Base-by-base conservation (phyloP, 495 filamentous ascomycete species). In the Geopyxis carbonaria region DNA sequence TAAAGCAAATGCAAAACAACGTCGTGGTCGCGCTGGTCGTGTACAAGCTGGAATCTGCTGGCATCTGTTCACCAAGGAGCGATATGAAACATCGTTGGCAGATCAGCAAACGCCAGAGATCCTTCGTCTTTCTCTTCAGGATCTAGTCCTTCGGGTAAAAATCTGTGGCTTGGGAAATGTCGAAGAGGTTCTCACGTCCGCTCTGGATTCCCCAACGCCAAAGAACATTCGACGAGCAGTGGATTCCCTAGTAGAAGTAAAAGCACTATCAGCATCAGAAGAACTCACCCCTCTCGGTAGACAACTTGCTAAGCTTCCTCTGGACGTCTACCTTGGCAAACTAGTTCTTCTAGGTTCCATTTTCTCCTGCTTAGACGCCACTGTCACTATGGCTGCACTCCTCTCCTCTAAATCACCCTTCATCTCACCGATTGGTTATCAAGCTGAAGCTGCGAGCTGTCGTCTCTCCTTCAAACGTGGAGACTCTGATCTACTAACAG, bases 31-130 rank as follows among this genome's bases (percentile, higher is more conserved):
- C 68, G 89, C 89, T 35, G 89, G 89, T n/a, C 81, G 89, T 66
- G 85, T 94, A 1, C 86, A 89, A 51, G 73, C 84, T 44, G 89
- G 89, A 15, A 65, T 95, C 3, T 94, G 86, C 59, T 94, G 93
- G 59, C 89, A 97, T 48, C 62, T 97, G 9, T 93, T 94, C 56
- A 93, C 89, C 1, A 86, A 75, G 41, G 64, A 81, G 44, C 72
- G 87, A 2, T 80, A 93, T 56, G 85, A 94, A 34, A 63, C 65
- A 31, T 45, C 64, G 44, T 82, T 94, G 67, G 70, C 72, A 10
- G 82, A 86, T 35, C 81, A 93, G 53, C 89, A 95, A 62, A 91
- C 79, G 0, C 89, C 89, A 0, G 89, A 97, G 57, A 84, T 97
- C 69, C 74, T 95, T 30, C 77, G 89, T 2, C 67, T 97, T 4